These are phyloP conservation scores for Parmales sp. DNA, from an alignment of 108 stramenopile genomes.

Conservation along the genomic window DNA sequence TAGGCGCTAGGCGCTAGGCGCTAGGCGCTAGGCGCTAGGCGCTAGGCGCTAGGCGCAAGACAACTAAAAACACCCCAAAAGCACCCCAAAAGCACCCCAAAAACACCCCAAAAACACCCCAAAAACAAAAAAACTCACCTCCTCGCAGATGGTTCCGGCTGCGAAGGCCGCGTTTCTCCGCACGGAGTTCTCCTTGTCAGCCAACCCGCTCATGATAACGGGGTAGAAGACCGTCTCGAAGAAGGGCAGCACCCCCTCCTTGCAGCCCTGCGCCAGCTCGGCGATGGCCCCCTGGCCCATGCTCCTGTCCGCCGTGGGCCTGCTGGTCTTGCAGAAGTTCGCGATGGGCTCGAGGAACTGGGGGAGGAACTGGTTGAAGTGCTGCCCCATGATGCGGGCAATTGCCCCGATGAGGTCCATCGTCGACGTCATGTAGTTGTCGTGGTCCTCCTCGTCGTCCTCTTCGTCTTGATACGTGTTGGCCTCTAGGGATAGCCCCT, in stretches of 20 bases:
- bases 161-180: constrained; percentile 88
- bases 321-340: constrained; percentile 73
- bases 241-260: constrained; percentile 28
- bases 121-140: no score
- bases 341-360: constrained; percentile 76
- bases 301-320: constrained; percentile 76
- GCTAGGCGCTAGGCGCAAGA: no score
- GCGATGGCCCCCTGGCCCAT: constrained; percentile 92
- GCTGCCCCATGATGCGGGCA: constrained; percentile 68
- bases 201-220: constrained; percentile 57
- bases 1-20: no score
- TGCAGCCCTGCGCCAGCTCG: constrained; percentile 80
- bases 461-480: constrained; percentile 28
- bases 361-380: constrained; percentile 64
- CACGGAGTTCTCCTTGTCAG: constrained; percentile 74
- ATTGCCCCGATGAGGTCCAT: constrained; percentile 76
- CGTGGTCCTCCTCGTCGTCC: constrained; percentile 89
- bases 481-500: constrained; percentile 14
- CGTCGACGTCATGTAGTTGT: constrained; percentile 75
- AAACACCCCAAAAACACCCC: no score
- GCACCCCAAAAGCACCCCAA: no score
- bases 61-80: no score
- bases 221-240: constrained; percentile 57
- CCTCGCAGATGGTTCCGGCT: constrained; percentile 75
- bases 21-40: no score